Conservation (phyloP, 495 filamentous ascomycete genomes). For the Aspergillus incahuasiensis region DNA sequence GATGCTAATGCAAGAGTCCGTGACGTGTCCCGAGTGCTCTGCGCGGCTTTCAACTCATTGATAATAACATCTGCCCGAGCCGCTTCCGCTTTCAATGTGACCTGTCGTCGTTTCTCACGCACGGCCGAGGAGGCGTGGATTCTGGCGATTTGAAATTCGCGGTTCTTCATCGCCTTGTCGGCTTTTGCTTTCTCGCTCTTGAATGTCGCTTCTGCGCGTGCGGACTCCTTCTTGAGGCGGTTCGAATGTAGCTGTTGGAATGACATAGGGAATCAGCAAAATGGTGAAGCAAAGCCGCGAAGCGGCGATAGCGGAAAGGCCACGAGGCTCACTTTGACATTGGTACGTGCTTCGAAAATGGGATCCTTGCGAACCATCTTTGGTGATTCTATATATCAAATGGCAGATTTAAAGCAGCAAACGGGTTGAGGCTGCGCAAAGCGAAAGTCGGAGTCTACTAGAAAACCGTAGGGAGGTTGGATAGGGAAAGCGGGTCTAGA, state of each 20-base stretch:
- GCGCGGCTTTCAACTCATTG: constrained; percentile 47
- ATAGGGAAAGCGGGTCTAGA: constrained; percentile 10
- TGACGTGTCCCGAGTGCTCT: constrained; percentile 45
- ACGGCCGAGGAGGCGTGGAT: constrained; percentile 46
- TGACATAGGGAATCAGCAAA: neutral
- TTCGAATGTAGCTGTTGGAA: constrained; percentile 41
- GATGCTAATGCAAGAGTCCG: constrained; percentile 41
- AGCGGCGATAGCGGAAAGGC: neutral
- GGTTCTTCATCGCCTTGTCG: constrained; percentile 47
- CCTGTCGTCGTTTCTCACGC: constrained; percentile 45
- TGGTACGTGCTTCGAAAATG: constrained; percentile 48
- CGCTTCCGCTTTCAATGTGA: constrained; percentile 42
- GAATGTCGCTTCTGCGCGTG: constrained; percentile 42
- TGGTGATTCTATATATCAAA: constrained; percentile 2
- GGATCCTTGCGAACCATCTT: constrained; percentile 47
- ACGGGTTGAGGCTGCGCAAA: constrained; percentile 1
- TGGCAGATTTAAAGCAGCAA: neutral
- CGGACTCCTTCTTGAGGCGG: constrained; percentile 44
- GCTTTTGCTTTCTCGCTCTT: constrained; percentile 48
- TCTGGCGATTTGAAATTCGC: constrained; percentile 47
- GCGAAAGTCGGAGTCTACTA: too few species aligned
- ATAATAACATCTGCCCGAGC: constrained; percentile 47
- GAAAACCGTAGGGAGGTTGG: neutral
- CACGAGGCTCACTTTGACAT: constrained; percentile 38
- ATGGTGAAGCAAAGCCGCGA: neutral